These are phyloP conservation scores for Lactifluus echinatus DNA, from an alignment of 768 basidiomycete genomes.

Conservation along the genomic window DNA sequence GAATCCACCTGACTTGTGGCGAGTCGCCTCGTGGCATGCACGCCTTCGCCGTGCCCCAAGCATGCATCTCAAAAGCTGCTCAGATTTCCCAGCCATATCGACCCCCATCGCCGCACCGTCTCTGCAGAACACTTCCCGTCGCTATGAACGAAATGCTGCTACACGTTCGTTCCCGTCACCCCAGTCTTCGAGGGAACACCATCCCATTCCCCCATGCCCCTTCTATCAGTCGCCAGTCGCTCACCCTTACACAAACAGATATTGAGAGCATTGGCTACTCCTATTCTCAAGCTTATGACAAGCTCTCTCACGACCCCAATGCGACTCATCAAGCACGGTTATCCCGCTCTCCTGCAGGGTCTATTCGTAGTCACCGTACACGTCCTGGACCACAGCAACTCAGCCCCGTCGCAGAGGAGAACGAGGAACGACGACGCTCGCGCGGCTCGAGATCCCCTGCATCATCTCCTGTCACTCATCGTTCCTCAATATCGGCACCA, in stretches of 20 bases:
- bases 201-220: slow-evolving; percentile 18
- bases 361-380: slow-evolving; percentile 16
- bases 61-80: slow-evolving; percentile 20
- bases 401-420: slow-evolving; percentile 21
- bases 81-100: slow-evolving; percentile 3
- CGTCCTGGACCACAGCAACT: slow-evolving; percentile 16
- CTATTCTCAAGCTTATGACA: slow-evolving; percentile 14
- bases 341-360: slow-evolving; percentile 16
- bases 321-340: slow-evolving; percentile 8
- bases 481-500: slow-evolving; percentile 1
- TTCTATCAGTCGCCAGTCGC: slow-evolving; percentile 18
- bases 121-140: slow-evolving; percentile 11
- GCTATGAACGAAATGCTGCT: slow-evolving; percentile 10
- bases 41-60: slow-evolving; percentile 11
- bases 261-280: slow-evolving; percentile 18
- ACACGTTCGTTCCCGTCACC: slow-evolving; percentile 1
- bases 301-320: slow-evolving; percentile 8
- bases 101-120: slow-evolving; percentile 11
- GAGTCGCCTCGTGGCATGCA: slow-evolving; percentile 18
- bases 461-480: slow-evolving; percentile 1
- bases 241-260: slow-evolving; percentile 6
- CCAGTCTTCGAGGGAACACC: slow-evolving; percentile 6
- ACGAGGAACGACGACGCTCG: slow-evolving; percentile 17
- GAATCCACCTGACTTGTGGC: slow-evolving; percentile 1
- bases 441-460: slow-evolving; percentile 6